Evolutionary conservation across 176 grass and related monocot genomes (phyloP), one percentile per base, ranked within the genome.

Genomic region (Rhipidocladum racemiflorum): DNA sequence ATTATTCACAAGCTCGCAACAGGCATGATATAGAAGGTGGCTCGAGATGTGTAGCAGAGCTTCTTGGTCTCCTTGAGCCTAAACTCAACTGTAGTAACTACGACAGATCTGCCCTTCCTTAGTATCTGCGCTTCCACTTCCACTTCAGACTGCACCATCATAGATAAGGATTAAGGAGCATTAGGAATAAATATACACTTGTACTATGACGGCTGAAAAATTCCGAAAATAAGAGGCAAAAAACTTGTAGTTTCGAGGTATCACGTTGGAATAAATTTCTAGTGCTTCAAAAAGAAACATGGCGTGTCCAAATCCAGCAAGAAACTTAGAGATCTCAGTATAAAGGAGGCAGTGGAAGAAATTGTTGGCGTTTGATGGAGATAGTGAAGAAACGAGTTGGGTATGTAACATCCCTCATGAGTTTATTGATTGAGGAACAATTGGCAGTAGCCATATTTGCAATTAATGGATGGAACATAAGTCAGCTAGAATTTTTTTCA

Each of bases 11-110:
- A 54, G 70, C 87, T 85, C 53, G 77, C 82, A 25, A 80, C 15
- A 20, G 87, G 82, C 77, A 89, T 76, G 43, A 85, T 64, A 35
- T 76, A 89, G 72, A 85, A 76, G 34, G 82, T 89, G 62, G 76
- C 87, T 45, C 82, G 76, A 70, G 87, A 81, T 75, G 77, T 81
- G 53, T 76, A 89, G 83, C 87, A 85, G 53, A 89, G 77, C 54
- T 64, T 70, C 36, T 89, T 81, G 76, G 43, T 85, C 35, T 76
- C 77, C 82, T 81, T 89, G 45, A 89, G 82, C 72, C 62, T 61
- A 24, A 85, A 89, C 20, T 89, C 77, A 42, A 81, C 30, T 27
- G 82, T 76, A 43, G 77, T 89, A 43, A 89, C 87, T 28, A 85
- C 70, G 6, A 89, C 63, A 8, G 87, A 89, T 81, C 82, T 85